Evolutionary conservation across 176 grass and related monocot genomes (phyloP), one percentile per base, ranked within the genome.

Genomic region (Bonia amplexicaulis): DNA sequence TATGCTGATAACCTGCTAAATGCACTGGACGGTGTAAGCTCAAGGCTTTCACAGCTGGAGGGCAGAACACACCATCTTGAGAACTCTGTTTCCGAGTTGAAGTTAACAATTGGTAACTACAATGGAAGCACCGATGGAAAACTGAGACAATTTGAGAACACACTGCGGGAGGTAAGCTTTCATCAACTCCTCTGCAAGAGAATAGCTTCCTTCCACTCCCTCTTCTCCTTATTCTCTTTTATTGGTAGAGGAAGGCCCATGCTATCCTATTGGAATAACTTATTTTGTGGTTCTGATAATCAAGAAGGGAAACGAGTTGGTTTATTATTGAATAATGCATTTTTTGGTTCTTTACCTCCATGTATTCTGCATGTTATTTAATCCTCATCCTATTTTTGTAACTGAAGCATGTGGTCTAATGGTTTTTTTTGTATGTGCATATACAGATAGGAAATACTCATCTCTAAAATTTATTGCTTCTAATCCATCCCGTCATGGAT

Each of bases 101-200:
- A 88, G 52, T 66, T 94, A 82, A 88, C 80, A 14, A 74, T 96
- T 44, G 90, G 88, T 37, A 94, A 96, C 52, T 76, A 84, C 77
- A 99, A 80, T 64, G 93, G 93, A 13, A 78, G 72, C 84, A 91
- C 83, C 16, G 96, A 99, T 81, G 96, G 96, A 78, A 96, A 93
- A 85, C 85, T 99, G 48, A 88, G 90, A 55, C 93, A 99, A 79
- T 86, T 99, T 74, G 96, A 94, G 74, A 91, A 94, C 86, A 89
- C 94, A 73, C 66, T 99, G 73, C 85, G 49, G 29, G 96, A 96
- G 93, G 96, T 95, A 78, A 78, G 49, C 39, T 82, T 76, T n/a
- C 5, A 6, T 63, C 44, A 39, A 37, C 51, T 13, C 23, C 17
- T 54, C 12, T 69, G 53, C 14, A 20, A 65, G 45, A 81, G 9